phyloP scores from a whole-genome alignment of 2,329 filamentous ascomycete genomes.

The Bipolaris zeicola region DNA sequence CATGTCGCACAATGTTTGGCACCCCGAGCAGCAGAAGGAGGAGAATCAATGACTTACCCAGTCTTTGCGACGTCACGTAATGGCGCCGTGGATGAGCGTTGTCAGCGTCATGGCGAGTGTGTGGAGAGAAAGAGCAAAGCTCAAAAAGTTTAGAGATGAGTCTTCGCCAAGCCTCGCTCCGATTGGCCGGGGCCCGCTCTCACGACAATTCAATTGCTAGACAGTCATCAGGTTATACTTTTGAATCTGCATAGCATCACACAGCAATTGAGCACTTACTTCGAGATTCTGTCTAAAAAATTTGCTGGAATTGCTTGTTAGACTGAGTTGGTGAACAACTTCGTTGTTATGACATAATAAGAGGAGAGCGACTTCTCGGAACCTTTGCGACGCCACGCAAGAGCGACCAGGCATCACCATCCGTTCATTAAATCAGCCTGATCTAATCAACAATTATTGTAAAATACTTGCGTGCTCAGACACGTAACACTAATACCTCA shows the following conservation, averaged over 20 bases:
- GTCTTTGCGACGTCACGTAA: constrained; percentile 17
- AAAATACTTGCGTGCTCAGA: not conserved
- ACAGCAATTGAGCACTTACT: not conserved
- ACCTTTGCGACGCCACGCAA: constrained; percentile 10
- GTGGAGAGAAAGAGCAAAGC: constrained; percentile 7
- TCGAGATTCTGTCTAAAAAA: not conserved
- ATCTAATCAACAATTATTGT: constrained; percentile 2
- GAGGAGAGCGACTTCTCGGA: constrained; percentile 4
- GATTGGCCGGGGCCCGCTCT: constrained; percentile 8
- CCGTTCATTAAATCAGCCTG: not conserved
- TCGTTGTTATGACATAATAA: constrained; percentile 15
- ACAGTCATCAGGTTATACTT: not conserved
- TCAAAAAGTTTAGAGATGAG: constrained; percentile 12
- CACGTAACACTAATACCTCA: constrained; percentile 2
- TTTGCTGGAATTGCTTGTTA: not conserved
- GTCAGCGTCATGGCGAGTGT: constrained; percentile 18
- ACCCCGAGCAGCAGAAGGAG: not conserved
- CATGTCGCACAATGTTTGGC: not conserved
- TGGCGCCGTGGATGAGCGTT: constrained; percentile 12
- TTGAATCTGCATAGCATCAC: not conserved
- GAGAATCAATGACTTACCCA: constrained; percentile 12
- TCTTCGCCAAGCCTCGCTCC: constrained; percentile 14
- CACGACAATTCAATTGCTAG: not conserved
- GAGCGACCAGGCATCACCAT: not conserved
- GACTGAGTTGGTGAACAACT: not conserved